phyloP scores from a whole-genome alignment of 2,329 filamentous ascomycete genomes.

The Curvularia eragrostidis region DNA sequence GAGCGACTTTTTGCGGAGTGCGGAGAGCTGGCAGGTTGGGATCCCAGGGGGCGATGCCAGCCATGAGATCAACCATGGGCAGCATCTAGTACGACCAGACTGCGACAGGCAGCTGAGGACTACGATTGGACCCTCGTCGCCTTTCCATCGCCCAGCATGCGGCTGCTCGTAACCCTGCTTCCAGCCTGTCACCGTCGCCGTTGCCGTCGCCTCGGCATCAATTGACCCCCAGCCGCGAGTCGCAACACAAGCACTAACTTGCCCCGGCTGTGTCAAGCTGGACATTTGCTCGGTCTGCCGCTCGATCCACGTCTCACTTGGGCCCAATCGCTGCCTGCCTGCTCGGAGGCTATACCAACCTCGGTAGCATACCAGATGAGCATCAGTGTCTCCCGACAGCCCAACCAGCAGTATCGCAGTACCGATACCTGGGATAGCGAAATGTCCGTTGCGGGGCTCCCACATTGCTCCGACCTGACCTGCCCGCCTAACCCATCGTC shows the following conservation, averaged over 20 bases:
- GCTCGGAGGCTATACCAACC: constrained; percentile 29
- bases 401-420: constrained; percentile 4
- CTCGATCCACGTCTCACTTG: constrained; percentile 11
- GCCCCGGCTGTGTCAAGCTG: constrained; percentile 29
- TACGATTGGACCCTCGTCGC: neutral
- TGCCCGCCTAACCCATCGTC: constrained; percentile 9
- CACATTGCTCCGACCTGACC: constrained; percentile 19
- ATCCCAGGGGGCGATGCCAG: neutral
- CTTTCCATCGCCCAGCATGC: neutral
- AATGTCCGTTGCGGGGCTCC: constrained; percentile 27
- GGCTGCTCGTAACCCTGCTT: neutral
- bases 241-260: constrained; percentile 27
- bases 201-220: constrained; percentile 12
- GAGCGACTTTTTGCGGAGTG: constrained; percentile 24
- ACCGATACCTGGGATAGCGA: constrained; percentile 21
- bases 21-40: constrained; percentile 1
- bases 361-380: constrained; percentile 27
- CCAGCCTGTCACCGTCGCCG: neutral
- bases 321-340: constrained; percentile 21
- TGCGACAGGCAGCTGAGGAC: neutral
- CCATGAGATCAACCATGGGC: neutral
- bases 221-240: constrained; percentile 16
- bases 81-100: constrained; percentile 5
- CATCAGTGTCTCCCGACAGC: constrained; percentile 8
- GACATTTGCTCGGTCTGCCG: constrained; percentile 16